Evolutionary conservation across 208 protist species (phyloP).

Genomic region (Acanthamoeba polyphaga): DNA sequence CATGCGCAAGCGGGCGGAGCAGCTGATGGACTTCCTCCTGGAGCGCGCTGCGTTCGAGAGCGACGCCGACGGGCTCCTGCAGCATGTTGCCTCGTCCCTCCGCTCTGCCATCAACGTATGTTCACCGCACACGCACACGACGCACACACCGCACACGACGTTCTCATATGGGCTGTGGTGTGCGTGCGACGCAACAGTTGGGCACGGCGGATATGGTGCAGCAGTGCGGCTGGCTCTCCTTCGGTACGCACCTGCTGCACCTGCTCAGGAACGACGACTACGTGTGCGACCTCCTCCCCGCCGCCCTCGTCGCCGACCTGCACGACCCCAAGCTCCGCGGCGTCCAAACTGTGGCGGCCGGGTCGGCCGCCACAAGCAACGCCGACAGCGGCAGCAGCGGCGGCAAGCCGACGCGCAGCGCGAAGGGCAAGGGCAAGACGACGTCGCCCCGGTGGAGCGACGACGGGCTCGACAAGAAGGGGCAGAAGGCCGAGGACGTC

Average conservation of each 20-base stretch:
- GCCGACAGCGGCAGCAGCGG: not conserved
- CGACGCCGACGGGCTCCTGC: not conserved
- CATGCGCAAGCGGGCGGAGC: not conserved
- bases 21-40: not conserved
- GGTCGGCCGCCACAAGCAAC: not conserved
- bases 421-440: conserved; percentile 58
- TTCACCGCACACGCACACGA: not conserved
- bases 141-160: not conserved
- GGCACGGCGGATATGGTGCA: not conserved
- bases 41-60: conserved; percentile 1
- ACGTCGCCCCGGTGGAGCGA: not conserved
- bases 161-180: not conserved
- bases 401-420: not conserved
- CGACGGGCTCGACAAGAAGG: not conserved
- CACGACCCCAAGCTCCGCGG: not conserved
- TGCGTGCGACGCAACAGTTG: not conserved
- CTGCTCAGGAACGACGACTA: conserved; percentile 7
- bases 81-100: not conserved
- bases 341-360: not conserved
- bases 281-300: not conserved
- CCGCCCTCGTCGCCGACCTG: not conserved
- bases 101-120: not conserved
- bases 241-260: conserved; percentile 19
- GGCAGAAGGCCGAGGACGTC: not conserved
- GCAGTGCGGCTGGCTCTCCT: conserved; percentile 17